Evolutionary conservation across 2,329 filamentous ascomycete genomes (phyloP), one percentile per base, ranked within the genome.

Genomic region (Pseudogymnoascus destructans): DNA sequence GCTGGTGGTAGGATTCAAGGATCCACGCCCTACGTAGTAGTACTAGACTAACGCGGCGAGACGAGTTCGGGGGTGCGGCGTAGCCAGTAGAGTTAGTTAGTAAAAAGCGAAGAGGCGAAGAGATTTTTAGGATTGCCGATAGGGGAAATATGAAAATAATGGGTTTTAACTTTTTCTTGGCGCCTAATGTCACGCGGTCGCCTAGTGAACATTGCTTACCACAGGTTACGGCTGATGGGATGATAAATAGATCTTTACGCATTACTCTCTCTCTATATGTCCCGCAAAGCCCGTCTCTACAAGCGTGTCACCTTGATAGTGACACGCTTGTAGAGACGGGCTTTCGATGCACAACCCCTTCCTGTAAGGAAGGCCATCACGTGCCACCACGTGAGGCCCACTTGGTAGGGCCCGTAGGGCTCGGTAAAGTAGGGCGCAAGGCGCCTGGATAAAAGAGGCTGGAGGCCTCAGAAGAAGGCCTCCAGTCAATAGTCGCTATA

Each of bases 301-400:
- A 68, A 54, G 13, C 79, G 73, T 13, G 67, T 73, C 15, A 74
- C 76, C 59, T 72, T 74, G 63, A 79, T 74, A 8, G n/a, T n/a
- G n/a, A n/a, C n/a, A n/a, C n/a, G n/a, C n/a, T n/a, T n/a, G n/a
- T n/a, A n/a, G n/a, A n/a, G n/a, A n/a, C n/a, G n/a, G n/a, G n/a
- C n/a, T n/a, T n/a, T n/a, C n/a, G 25, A 81, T 69, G 7, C 63
- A 63, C 56, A 81, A 64, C 0, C 78, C 78, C 1, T 75, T 67
- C 1, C n/a, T n/a, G n/a, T n/a, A n/a, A n/a, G n/a, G n/a, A n/a
- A n/a, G n/a, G n/a, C n/a, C n/a, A n/a, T n/a, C n/a, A n/a, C n/a
- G n/a, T n/a, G n/a, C n/a, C n/a, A n/a, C n/a, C n/a, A n/a, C n/a
- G n/a, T n/a, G n/a, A n/a, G n/a, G n/a, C n/a, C n/a, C n/a, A n/a